Percentiles rank a stretch among this genome's conserved stretches.
Conservation (phyloP, 352 stramenopile species). For the Phytopythium vexans region DNA sequence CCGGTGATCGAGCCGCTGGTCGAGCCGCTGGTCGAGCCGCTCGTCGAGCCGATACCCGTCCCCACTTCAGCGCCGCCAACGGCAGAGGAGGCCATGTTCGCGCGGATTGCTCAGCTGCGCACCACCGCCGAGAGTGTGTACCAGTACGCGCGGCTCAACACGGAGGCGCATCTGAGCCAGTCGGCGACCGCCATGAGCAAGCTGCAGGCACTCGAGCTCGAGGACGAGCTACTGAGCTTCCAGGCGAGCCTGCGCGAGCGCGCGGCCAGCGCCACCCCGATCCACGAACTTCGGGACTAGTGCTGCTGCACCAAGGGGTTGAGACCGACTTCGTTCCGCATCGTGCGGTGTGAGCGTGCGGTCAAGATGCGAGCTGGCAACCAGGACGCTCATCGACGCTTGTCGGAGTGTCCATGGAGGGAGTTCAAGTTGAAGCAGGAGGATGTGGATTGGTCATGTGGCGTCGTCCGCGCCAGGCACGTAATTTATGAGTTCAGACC, state of each 20-base stretch:
- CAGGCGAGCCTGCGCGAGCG: conserved; percentile 11
- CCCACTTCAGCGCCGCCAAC: background rate
- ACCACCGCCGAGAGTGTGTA: conserved; percentile 54
- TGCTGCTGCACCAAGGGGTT: no score
- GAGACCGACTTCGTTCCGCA: no score
- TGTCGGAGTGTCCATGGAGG: no score
- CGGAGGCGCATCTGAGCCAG: conserved; percentile 19
- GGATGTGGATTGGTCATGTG: no score
- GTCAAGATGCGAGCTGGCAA: no score
- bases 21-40: background rate
- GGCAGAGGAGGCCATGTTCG: conserved; percentile 19
- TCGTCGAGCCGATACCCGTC: background rate
- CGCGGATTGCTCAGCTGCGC: conserved; percentile 56
- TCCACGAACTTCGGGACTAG: conserved; percentile 4
- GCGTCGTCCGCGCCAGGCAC: no score
- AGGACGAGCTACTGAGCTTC: conserved; percentile 11
- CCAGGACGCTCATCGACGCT: no score
- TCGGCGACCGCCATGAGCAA: conserved; percentile 10
- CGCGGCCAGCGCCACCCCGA: conserved; percentile 6
- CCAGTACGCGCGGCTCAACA: conserved; percentile 34
- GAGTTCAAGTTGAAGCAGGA: no score
- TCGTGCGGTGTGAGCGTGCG: no score
- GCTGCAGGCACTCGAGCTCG: conserved; percentile 7
- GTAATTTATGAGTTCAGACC: no score
- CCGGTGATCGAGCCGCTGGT: no score